phyloP scores from a whole-genome alignment of 139 green algal genomes.

The Closterium sp. region DNA sequence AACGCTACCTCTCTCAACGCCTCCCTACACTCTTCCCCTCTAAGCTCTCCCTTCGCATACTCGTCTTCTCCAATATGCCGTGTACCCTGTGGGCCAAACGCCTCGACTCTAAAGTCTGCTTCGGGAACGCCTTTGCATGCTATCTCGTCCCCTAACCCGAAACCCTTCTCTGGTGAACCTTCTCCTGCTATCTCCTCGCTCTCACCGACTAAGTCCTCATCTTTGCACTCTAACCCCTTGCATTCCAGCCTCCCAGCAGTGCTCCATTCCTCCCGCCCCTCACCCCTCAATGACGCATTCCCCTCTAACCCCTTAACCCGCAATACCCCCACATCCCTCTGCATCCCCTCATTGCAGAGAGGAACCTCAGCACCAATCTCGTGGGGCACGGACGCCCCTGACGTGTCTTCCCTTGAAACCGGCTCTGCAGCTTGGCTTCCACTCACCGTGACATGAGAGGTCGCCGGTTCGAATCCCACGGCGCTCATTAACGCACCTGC shows the following conservation, averaged over 20 bases:
- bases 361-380: neutral
- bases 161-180: too few relatives aligned
- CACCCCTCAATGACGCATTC: neutral
- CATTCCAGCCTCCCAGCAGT: neutral
- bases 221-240: neutral
- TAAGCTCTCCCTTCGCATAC: neutral
- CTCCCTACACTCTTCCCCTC: neutral
- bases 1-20: neutral
- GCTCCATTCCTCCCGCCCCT: neutral
- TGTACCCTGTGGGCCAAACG: too few relatives aligned
- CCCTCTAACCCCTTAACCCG: too few relatives aligned
- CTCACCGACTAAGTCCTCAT: neutral
- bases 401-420: neutral
- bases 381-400: neutral
- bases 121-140: too few relatives aligned
- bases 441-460: neutral
- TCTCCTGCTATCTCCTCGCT: neutral
- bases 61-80: neutral
- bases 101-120: too few relatives aligned
- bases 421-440: neutral
- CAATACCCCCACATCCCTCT: neutral
- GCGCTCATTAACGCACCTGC: neutral
- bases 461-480: neutral
- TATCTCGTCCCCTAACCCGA: too few relatives aligned
- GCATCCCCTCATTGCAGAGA: neutral